These are phyloP conservation scores for Sistotremastrum suecicum DNA, from an alignment of 768 basidiomycete genomes.

Conservation along the genomic window DNA sequence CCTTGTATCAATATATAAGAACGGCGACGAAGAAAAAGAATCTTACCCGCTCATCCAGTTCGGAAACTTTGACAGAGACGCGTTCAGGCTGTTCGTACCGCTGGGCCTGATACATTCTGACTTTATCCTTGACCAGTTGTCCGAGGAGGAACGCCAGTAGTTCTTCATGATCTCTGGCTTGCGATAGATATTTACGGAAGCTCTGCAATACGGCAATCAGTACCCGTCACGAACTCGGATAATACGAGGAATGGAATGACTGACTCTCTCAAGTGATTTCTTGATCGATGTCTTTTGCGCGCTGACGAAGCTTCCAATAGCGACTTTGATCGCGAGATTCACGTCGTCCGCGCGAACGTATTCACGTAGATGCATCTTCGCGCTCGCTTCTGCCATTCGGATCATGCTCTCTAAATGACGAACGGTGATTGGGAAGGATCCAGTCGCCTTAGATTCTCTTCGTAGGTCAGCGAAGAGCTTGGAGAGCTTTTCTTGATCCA, in stretches of 20 bases:
- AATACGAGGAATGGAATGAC: conserved; percentile 14
- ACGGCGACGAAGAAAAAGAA: background rate
- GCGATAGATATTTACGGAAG: conserved; percentile 95
- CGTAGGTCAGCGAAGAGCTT: conserved; percentile 91
- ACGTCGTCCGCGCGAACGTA: conserved; percentile 95
- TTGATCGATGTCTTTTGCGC: conserved; percentile 99
- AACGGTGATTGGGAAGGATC: conserved; percentile 97
- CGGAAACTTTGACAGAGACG: conserved; percentile 60
- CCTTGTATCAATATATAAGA: background rate
- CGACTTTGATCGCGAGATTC: conserved; percentile 92
- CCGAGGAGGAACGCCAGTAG: conserved; percentile 89
- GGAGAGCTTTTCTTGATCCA: conserved; percentile 91
- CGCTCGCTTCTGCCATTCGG: conserved; percentile 96
- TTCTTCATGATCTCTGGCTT: conserved; percentile 93
- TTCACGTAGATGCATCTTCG: conserved; percentile 95
- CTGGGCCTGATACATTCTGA: conserved; percentile 68
- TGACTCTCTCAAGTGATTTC: conserved; percentile 87
- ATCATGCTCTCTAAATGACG: conserved; percentile 99
- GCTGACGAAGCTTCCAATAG: conserved; percentile 86
- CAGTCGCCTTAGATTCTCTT: conserved; percentile 90
- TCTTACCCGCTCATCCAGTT: conserved; percentile 79
- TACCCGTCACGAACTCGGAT: background rate
- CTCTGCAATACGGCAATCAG: conserved; percentile 32
- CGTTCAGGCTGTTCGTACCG: conserved; percentile 64
- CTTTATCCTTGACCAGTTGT: conserved; percentile 84